Base-by-base conservation (phyloP, 352 stramenopile genomes). In the Globisporangium yorkense region DNA sequence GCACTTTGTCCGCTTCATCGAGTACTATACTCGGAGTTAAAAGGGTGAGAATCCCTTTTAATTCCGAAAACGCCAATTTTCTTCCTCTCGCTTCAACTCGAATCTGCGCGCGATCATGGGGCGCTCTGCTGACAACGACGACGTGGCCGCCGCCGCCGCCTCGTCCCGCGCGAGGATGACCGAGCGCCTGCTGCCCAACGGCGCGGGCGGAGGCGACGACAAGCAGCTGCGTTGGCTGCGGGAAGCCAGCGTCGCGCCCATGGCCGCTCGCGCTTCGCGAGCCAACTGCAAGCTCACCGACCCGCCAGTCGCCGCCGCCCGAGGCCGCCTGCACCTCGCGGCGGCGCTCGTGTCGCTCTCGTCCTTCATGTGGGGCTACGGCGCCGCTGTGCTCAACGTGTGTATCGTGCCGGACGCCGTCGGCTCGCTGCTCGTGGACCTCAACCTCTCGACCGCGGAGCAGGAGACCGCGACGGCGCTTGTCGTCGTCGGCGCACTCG, bases 361-460 rank as follows among this genome's bases (percentile, higher is more conserved):
- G 9, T 91, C 80, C 37, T 90, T 93, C 51, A 75, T 93, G 53
- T 93, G 83, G 78, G 83, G 83, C 27, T 91, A 89, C 52, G 71
- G 75, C 33, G 67, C 77, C 31, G 64, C 75, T 5, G 83, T 88
- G 35, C 69, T 93, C 10, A 93, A 93, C 53, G 78, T 93, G 6
- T 93, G 83, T 53, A 87, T 93, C 57, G 75, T 90, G 0, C 77
- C 79, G 0, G 70, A 93, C 37, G 83, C 80, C 12, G 50, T 85
- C 2, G 83, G 83, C 0, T 93, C 83, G 45, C 63, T 93, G 24
- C 68, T 93, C 5, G 54, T 76, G 27, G 81, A 91, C 20, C 87
- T 93, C 57, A 84, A 87, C 35, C 75, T 91, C 43, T 75, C 65
- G 18, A 90, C 76, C 18, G 64, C 72, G 33, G 83, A 93, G 55